A percentile compares a stretch with the other conserved stretches of the same genome.
phyloP scores from a whole-genome alignment of 805 yeast species.

The Saccharomycopsis babjevae region DNA sequence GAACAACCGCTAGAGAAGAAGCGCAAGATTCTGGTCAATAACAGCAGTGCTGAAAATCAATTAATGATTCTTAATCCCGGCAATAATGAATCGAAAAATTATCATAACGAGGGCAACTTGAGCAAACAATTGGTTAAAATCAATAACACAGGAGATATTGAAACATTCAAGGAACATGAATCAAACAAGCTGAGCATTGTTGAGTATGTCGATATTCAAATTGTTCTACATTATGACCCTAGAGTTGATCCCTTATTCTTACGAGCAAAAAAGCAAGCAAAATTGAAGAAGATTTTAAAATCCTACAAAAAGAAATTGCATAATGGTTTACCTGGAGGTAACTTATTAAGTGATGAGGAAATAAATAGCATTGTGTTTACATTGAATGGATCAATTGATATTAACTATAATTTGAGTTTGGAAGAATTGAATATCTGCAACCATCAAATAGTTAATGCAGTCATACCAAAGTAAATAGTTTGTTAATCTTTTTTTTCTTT shows the following conservation, averaged over 20 bases:
- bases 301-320: slow-evolving; percentile 13
- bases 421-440: slow-evolving; percentile 4
- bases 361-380: slow-evolving; percentile 6
- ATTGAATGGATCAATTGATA: slow-evolving; percentile 1
- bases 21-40: not conserved
- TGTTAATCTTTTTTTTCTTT: not conserved
- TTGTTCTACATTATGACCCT: slow-evolving; percentile 10
- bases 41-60: not conserved
- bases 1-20: not conserved
- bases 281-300: slow-evolving; percentile 15
- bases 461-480: not conserved
- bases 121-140: not conserved
- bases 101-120: not conserved
- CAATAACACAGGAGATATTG: not conserved
- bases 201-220: not conserved
- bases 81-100: not conserved
- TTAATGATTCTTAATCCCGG: not conserved
- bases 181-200: not conserved
- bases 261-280: slow-evolving; percentile 14
- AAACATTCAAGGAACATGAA: not conserved
- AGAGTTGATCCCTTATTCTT: slow-evolving; percentile 15
- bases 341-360: not conserved
- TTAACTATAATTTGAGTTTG: slow-evolving; percentile 9
- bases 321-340: not conserved
- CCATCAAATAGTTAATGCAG: slow-evolving; percentile 2